These are phyloP conservation scores for Puccinia brachypodii DNA, from an alignment of 1,284 basidiomycete species.

Conservation along the genomic window DNA sequence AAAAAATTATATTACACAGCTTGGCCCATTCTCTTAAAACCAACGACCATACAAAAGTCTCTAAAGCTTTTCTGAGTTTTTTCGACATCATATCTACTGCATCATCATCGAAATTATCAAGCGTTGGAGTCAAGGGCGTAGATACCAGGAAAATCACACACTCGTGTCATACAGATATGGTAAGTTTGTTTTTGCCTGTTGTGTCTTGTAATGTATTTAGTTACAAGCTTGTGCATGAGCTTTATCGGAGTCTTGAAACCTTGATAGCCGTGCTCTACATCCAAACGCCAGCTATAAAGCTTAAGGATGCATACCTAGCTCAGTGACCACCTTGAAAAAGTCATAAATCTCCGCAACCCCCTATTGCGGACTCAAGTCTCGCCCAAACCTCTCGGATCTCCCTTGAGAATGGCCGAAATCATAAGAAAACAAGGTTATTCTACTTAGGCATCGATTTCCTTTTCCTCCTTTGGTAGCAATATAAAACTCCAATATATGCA, in stretches of 20 bases:
- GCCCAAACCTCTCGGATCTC: background rate
- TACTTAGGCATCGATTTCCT: background rate
- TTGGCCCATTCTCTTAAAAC: background rate
- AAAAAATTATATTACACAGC: background rate
- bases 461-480: background rate
- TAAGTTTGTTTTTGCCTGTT: background rate
- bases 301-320: too few species aligned
- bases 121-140: background rate
- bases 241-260: background rate
- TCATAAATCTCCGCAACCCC: background rate
- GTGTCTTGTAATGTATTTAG: background rate
- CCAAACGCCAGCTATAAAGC: background rate
- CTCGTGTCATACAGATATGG: constrained; percentile 4
- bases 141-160: background rate
- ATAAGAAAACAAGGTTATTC: background rate
- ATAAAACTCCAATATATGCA: background rate
- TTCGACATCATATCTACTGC: background rate
- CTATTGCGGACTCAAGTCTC: background rate
- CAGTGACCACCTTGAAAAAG: background rate
- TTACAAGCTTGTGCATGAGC: constrained; percentile 8
- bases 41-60: background rate
- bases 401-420: background rate
- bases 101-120: background rate
- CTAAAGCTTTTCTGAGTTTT: background rate
- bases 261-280: background rate